phyloP scores from a whole-genome alignment of 2,329 filamentous ascomycete genomes.

The Microsporum ferrugineum region DNA sequence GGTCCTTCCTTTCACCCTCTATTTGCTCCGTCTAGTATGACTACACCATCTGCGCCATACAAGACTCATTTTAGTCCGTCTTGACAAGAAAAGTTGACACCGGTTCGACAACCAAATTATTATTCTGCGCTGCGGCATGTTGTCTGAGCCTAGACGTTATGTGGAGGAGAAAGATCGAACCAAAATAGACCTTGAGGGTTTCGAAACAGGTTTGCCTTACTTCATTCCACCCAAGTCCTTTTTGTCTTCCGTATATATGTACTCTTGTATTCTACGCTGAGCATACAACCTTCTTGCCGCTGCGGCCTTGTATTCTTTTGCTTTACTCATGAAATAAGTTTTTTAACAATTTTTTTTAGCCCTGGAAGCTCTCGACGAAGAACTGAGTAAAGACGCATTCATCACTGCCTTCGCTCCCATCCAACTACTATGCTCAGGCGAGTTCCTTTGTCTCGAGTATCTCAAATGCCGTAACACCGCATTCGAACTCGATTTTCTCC shows the following conservation, averaged over 20 bases:
- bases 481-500: conserved; percentile 24
- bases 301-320: background rate
- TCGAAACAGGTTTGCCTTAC: background rate
- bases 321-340: background rate
- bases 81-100: background rate
- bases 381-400: conserved; percentile 22
- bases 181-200: background rate
- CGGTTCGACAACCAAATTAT: background rate
- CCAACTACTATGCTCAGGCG: conserved; percentile 22
- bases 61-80: background rate
- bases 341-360: conserved; percentile 12
- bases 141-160: background rate
- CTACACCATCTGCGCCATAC: background rate
- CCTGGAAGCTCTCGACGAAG: conserved; percentile 22
- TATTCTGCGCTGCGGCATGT: background rate
- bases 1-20: background rate
- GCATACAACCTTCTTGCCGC: too few species aligned
- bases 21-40: background rate
- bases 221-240: background rate
- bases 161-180: background rate
- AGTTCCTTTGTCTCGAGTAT: conserved; percentile 23
- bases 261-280: too few species aligned
- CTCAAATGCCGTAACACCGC: conserved; percentile 24
- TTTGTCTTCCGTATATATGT: background rate
- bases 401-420: conserved; percentile 26